Percentiles rank a stretch among this genome's conserved stretches.
Evolutionary conservation across 176 grass and related monocot species (phyloP).

Genomic region (Lolium multiflorum): DNA sequence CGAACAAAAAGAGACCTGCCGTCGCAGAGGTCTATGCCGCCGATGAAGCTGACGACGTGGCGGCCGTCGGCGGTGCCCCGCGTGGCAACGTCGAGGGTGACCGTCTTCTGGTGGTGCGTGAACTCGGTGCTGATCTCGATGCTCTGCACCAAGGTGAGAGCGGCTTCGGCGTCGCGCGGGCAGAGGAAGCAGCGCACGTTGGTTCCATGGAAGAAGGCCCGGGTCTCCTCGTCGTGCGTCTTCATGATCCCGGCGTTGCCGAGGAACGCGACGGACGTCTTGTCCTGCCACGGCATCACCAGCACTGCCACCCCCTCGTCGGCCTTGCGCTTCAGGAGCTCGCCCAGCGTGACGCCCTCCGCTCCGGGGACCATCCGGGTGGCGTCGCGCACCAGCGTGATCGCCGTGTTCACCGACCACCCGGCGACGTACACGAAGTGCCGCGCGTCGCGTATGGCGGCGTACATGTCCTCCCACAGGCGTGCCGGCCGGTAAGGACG

Average conservation of each 20-base stretch:
- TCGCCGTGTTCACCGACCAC: constrained; percentile 75
- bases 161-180: constrained; percentile 59
- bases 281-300: constrained; percentile 96
- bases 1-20: constrained; percentile 45
- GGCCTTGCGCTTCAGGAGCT: constrained; percentile 78
- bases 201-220: constrained; percentile 67
- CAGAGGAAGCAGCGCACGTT: constrained; percentile 87
- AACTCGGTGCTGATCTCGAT: constrained; percentile 64
- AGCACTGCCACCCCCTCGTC: constrained; percentile 81
- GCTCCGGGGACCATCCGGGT: constrained; percentile 59
- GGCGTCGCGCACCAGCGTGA: constrained; percentile 75
- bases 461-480: constrained; percentile 79
- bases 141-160: constrained; percentile 72
- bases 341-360: constrained; percentile 68
- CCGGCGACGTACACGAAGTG: constrained; percentile 80
- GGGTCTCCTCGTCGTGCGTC: constrained; percentile 85
- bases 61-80: constrained; percentile 14
- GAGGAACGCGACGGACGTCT: constrained; percentile 72
- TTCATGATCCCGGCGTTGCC: constrained; percentile 77
- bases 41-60: constrained; percentile 77
- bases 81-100: constrained; percentile 61
- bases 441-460: constrained; percentile 62
- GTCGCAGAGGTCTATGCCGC: constrained; percentile 61
- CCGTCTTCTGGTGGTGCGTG: constrained; percentile 95
- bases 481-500: constrained; percentile 47